Percentiles rank a stretch among this genome's conserved stretches.
These are phyloP conservation scores for Peniophora sp. DNA, from an alignment of 1,284 basidiomycete genomes.

Conservation along the genomic window DNA sequence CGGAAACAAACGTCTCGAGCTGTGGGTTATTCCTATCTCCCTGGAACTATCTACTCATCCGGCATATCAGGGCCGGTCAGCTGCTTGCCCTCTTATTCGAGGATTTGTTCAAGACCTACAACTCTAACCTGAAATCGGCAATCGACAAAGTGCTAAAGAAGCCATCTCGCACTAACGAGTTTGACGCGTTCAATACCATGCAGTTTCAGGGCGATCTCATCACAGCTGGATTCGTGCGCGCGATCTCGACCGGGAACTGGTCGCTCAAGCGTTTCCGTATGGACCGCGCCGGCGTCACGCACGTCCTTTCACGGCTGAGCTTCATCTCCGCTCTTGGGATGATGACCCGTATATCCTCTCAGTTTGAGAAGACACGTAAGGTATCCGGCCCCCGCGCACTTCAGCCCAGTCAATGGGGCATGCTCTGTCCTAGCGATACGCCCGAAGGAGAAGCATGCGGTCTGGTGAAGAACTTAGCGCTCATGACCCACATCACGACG, in stretches of 20 bases:
- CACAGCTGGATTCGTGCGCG: slow-evolving; percentile 93
- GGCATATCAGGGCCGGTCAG: slow-evolving; percentile 76
- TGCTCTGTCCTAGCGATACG: slow-evolving; percentile 97
- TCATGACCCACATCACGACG: slow-evolving; percentile 99
- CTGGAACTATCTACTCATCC: not conserved
- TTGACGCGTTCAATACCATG: slow-evolving; percentile 94
- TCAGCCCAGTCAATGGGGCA: slow-evolving; percentile 99
- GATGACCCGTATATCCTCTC: slow-evolving; percentile 99
- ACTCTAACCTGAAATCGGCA: slow-evolving; percentile 89
- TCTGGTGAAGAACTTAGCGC: slow-evolving; percentile 95
- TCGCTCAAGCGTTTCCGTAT: slow-evolving; percentile 99
- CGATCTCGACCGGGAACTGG: slow-evolving; percentile 99
- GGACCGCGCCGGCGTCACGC: slow-evolving; percentile 98
- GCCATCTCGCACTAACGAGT: slow-evolving; percentile 89
- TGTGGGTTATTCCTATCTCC: slow-evolving; percentile 48
- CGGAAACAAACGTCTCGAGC: slow-evolving; percentile 96
- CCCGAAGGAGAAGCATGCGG: slow-evolving; percentile 99
- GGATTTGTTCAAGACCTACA: slow-evolving; percentile 99
- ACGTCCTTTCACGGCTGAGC: slow-evolving; percentile 90
- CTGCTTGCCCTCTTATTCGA: slow-evolving; percentile 94
- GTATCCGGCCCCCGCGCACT: slow-evolving; percentile 96
- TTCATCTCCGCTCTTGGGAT: slow-evolving; percentile 99
- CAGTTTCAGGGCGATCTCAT: slow-evolving; percentile 92
- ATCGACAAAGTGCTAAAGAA: slow-evolving; percentile 99
- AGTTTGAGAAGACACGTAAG: slow-evolving; percentile 99